A percentile compares a stretch with the other conserved stretches of the same genome.
phyloP scores from a whole-genome alignment of 441 rosid genomes.

The Geranium incanum region DNA sequence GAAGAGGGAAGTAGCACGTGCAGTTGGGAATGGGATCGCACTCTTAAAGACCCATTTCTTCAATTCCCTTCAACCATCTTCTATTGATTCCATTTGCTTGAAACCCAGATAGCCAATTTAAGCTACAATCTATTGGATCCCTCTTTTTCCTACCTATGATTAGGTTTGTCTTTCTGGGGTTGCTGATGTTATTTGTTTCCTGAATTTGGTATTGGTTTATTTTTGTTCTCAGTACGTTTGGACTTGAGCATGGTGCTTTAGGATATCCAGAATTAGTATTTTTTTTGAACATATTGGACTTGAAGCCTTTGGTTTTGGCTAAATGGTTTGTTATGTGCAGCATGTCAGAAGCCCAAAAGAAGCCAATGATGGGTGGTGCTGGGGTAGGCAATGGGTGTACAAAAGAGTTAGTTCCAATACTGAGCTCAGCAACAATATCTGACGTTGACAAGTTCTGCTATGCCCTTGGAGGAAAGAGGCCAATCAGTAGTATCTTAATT shows the following conservation, averaged over 20 bases:
- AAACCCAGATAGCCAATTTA: constrained; percentile 14
- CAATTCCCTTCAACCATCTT: background rate
- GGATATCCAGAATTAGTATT: background rate
- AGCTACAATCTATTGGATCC: constrained; percentile 22
- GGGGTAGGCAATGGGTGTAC: constrained; percentile 46
- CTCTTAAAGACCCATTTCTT: background rate
- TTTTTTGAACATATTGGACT: background rate
- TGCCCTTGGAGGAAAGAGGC: constrained; percentile 77
- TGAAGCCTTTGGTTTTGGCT: background rate
- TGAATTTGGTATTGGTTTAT: constrained; percentile 19
- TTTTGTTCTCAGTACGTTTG: background rate
- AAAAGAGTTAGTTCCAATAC: constrained; percentile 45
- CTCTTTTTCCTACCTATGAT: constrained; percentile 10
- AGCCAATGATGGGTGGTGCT: constrained; percentile 36
- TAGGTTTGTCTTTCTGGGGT: constrained; percentile 23
- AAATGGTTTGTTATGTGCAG: constrained; percentile 28
- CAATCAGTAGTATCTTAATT: constrained; percentile 82
- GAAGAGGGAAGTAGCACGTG: background rate
- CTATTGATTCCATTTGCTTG: background rate
- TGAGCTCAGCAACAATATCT: constrained; percentile 51
- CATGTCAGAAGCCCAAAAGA: constrained; percentile 54
- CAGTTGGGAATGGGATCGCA: background rate
- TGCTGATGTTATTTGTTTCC: background rate
- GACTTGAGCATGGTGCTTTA: background rate
- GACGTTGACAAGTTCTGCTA: constrained; percentile 73